Evolutionary conservation across 2,329 filamentous ascomycete genomes (phyloP), one percentile per base, ranked within the genome.

Genomic region (Lachnellula hyalina): DNA sequence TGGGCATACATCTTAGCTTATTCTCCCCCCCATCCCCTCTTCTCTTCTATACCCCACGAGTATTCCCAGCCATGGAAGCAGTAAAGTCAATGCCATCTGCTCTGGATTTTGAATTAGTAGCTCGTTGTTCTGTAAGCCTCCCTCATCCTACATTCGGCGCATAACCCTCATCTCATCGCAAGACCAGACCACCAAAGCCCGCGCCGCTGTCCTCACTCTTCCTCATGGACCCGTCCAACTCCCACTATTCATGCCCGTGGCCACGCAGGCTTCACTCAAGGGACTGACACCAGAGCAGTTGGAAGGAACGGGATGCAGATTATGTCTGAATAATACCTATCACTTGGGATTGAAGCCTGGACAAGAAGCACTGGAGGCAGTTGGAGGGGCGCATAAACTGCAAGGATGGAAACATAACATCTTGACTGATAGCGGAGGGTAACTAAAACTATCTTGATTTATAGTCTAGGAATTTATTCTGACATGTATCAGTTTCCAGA

Each of bases 271-370:
- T 1, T 96, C 93, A 0, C 79, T 99, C 40, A 99, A 99, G 70
- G 94, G 94, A 44, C 75, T 99, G 53, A 97, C 94, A 0, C 91
- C 93, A 1, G 86, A 93, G 62, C 94, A 99, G 68, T 78, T 99
- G 2, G 92, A 94, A 65, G 86, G 90, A 52, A 95, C 92, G 0
- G 85, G 89, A 44, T 99, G 95, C 68, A 84, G 89, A 55, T 75
- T 99, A 42, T 99, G 94, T 71, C 76, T 99, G 61, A 99, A 99
- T 75, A 99, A 99, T 73, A 99, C 94, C 12, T 99, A 99, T 69
- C 94, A 99, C 71, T 77, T 99, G 57, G 94, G 94, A 9, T 76
- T 99, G 53, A 97, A 96, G 73, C 94, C 94, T 0, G 95, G 94
- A 1, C 92, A 97, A 70, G 86, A 89, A 38, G 88, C 92, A 5